These are phyloP conservation scores for Furcasterigmium sp. DNA, from an alignment of 2,329 filamentous ascomycete species.

Conservation along the genomic window DNA sequence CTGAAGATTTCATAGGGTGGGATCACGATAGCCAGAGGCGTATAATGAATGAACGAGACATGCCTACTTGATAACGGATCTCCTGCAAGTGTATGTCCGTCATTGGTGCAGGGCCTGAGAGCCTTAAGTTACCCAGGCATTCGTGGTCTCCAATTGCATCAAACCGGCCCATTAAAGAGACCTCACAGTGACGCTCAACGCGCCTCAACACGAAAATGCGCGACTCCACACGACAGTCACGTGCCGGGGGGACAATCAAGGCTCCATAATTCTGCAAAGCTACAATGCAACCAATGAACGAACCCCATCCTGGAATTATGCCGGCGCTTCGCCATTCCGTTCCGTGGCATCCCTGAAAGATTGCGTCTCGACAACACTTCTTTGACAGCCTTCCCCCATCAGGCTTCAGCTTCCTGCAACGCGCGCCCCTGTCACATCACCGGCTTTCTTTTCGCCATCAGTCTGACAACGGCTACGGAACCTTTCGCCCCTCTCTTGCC, in stretches of 20 bases:
- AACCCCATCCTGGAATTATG: too few species aligned
- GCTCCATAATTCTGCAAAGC: too few species aligned
- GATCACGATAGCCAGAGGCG: neutral
- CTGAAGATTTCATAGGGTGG: neutral
- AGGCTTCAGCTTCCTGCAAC: neutral
- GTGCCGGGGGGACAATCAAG: too few species aligned
- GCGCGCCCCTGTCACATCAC: neutral
- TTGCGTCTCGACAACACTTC: conserved; percentile 4
- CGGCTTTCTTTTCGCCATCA: neutral
- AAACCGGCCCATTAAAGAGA: too few species aligned
- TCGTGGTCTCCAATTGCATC: too few species aligned
- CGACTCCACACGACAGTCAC: neutral
- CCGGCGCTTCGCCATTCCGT: conserved; percentile 4
- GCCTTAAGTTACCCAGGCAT: too few species aligned
- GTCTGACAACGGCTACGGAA: neutral
- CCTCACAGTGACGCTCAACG: neutral
- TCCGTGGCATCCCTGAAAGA: conserved; percentile 5
- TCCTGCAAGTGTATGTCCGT: too few species aligned
- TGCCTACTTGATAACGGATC: too few species aligned
- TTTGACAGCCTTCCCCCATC: neutral
- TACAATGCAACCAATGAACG: too few species aligned
- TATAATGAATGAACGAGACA: conserved; percentile 2
- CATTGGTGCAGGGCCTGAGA: too few species aligned
- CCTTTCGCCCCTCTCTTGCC: neutral
- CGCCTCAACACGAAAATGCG: neutral